Conservation (phyloP, 257 asterid species). For the Echites panduratus region DNA sequence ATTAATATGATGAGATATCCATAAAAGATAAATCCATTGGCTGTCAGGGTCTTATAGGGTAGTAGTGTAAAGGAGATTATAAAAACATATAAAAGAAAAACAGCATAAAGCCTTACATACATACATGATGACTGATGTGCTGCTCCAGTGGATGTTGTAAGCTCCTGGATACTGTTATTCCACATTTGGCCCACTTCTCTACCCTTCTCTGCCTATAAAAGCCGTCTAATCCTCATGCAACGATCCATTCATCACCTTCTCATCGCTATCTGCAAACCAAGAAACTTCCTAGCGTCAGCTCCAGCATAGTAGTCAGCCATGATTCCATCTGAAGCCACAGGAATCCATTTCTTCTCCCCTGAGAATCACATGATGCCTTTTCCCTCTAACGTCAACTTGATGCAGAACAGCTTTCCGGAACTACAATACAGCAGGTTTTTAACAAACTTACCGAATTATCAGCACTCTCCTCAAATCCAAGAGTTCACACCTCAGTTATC, state of each 20-base stretch:
- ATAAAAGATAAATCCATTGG: conserved; percentile 4
- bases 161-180: conserved; percentile 28
- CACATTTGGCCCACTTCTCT: conserved; percentile 24
- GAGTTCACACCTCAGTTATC: conserved; percentile 33
- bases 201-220: conserved; percentile 53
- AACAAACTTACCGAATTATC: conserved; percentile 32
- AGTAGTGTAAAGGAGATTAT: not conserved
- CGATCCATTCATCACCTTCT: conserved; percentile 24
- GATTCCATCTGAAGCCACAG: conserved; percentile 44
- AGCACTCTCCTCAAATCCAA: conserved; percentile 19
- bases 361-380: conserved; percentile 37
- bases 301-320: conserved; percentile 29
- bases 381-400: conserved; percentile 36
- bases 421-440: conserved; percentile 32
- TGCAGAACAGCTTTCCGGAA: conserved; percentile 40
- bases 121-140: conserved; percentile 26
- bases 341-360: conserved; percentile 39
- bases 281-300: conserved; percentile 10
- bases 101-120: conserved; percentile 28
- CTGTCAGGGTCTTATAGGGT: not conserved
- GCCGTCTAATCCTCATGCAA: conserved; percentile 39
- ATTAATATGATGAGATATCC: not conserved
- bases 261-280: conserved; percentile 18
- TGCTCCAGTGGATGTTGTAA: conserved; percentile 35
- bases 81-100: conserved; percentile 1